Conservation (phyloP, 2,329 filamentous ascomycete species). For the Trichophyton schoenleinii region DNA sequence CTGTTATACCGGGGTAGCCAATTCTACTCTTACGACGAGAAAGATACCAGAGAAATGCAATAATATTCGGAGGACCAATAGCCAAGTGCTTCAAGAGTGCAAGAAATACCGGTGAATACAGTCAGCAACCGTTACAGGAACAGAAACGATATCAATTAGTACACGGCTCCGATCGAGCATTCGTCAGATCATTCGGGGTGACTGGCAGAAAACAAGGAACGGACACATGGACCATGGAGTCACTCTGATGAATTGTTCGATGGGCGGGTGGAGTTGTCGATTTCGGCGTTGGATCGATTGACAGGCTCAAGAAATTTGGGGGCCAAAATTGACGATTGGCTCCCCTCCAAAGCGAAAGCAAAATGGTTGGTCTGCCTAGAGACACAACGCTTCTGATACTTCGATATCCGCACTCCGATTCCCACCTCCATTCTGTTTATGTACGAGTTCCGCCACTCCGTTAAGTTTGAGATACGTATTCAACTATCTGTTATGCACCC, state of each 20-base stretch:
- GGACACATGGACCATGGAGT: not conserved
- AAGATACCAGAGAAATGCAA: not conserved
- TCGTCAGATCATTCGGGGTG: not conserved
- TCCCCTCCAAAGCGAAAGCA: not conserved
- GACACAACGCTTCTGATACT: not conserved
- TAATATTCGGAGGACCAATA: not conserved
- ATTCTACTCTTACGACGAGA: not conserved
- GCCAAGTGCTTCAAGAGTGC: not conserved
- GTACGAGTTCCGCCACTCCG: not conserved
- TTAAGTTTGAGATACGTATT: not conserved
- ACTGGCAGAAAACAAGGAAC: not conserved
- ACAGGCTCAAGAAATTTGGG: not conserved
- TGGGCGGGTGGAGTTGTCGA: not conserved
- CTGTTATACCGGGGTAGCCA: not conserved
- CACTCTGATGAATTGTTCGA: not conserved
- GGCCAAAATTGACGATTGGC: constrained; percentile 1
- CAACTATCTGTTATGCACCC: not conserved
- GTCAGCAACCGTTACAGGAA: not conserved
- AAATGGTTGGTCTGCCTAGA: not conserved
- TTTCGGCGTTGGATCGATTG: not conserved
- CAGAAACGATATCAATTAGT: not conserved
- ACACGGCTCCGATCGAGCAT: not conserved
- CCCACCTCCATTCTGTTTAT: not conserved
- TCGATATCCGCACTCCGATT: not conserved
- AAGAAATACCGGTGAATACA: too few species aligned